Evolutionary conservation across 148 eudicot genomes (phyloP).

Genomic region (Diospyros lotus): DNA sequence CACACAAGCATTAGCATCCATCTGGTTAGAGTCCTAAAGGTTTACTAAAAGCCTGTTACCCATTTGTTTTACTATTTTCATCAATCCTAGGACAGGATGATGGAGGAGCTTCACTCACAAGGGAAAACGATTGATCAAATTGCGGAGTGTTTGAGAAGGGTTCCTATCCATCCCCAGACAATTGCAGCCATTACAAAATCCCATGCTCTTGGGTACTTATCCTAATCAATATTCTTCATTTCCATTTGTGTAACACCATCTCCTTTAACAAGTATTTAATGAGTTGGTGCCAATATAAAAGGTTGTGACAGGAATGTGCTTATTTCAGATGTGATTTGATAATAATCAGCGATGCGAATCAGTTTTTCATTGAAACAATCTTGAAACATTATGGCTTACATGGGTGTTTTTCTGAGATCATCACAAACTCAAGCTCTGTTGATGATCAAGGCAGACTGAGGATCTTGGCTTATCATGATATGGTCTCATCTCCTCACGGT

Average conservation of each 20-base stretch:
- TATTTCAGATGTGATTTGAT: slow-evolving; percentile 68
- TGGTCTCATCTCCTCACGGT: slow-evolving; percentile 41
- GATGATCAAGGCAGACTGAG: slow-evolving; percentile 61
- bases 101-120: slow-evolving; percentile 65
- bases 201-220: slow-evolving; percentile 55
- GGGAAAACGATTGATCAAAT: slow-evolving; percentile 68
- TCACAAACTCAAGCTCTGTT: slow-evolving; percentile 53
- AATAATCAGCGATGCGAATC: slow-evolving; percentile 80
- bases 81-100: slow-evolving; percentile 56
- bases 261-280: neutral
- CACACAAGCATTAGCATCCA: no score
- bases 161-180: slow-evolving; percentile 51
- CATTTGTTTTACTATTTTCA: slow-evolving; percentile 7
- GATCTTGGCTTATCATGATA: slow-evolving; percentile 63
- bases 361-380: slow-evolving; percentile 66
- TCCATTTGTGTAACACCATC: neutral
- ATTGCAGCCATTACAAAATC: slow-evolving; percentile 63
- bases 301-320: slow-evolving; percentile 8
- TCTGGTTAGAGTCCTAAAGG: no score
- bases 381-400: slow-evolving; percentile 54
- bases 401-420: slow-evolving; percentile 55
- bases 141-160: slow-evolving; percentile 56
- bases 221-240: neutral
- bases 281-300: neutral
- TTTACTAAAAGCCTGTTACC: neutral